phyloP scores from a whole-genome alignment of 805 yeast genomes.

The Wickerhamiella parazyma region DNA sequence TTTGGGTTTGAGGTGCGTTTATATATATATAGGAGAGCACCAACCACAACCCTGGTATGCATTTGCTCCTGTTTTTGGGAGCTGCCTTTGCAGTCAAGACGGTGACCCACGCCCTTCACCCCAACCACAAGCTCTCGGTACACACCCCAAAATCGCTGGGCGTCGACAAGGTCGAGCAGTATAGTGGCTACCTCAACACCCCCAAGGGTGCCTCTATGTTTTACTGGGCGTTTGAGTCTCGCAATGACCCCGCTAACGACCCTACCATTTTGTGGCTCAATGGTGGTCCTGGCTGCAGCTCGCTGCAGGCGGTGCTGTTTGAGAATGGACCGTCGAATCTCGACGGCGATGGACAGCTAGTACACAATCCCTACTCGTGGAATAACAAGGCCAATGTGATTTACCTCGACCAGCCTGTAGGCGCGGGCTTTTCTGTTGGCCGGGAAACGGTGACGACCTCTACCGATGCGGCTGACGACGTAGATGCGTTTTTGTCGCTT shows the following conservation, averaged over 20 bases:
- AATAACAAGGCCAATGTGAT: slow-evolving; percentile 80
- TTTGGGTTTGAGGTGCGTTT: not conserved
- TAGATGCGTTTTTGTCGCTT: slow-evolving; percentile 66
- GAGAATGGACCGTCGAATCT: slow-evolving; percentile 85
- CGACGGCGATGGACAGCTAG: slow-evolving; percentile 49
- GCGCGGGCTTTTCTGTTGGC: slow-evolving; percentile 83
- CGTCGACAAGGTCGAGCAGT: slow-evolving; percentile 49
- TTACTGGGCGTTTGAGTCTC: slow-evolving; percentile 86
- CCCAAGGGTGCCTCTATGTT: slow-evolving; percentile 65
- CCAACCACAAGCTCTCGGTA: slow-evolving; percentile 12
- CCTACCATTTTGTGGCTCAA: slow-evolving; percentile 86
- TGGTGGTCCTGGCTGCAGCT: slow-evolving; percentile 96
- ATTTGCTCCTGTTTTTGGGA: not conserved
- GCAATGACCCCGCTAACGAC: slow-evolving; percentile 74
- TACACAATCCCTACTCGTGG: slow-evolving; percentile 77
- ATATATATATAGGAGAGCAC: not conserved
- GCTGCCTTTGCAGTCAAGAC: not conserved
- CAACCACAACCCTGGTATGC: not conserved
- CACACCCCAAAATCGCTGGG: slow-evolving; percentile 14
- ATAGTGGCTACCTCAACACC: slow-evolving; percentile 59
- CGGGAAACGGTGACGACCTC: slow-evolving; percentile 51
- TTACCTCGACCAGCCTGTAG: slow-evolving; percentile 87
- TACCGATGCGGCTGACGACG: slow-evolving; percentile 76
- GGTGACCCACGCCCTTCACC: slow-evolving; percentile 10
- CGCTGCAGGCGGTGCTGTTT: slow-evolving; percentile 76